Conservation (phyloP, 1,284 basidiomycete species). For the Naganishia sp. region DNA sequence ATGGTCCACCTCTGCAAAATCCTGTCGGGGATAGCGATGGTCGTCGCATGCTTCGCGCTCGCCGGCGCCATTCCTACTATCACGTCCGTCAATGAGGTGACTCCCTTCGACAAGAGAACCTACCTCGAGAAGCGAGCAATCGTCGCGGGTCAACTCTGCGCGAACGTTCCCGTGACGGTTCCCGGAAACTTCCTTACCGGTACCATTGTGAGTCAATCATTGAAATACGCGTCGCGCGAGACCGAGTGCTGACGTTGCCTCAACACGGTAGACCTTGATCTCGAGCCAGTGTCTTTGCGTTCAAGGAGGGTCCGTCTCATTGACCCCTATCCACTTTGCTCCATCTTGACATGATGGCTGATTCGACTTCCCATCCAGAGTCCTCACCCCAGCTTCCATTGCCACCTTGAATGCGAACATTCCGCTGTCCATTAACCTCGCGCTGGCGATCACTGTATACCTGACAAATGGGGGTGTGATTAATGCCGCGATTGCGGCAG, state of each 20-base stretch:
- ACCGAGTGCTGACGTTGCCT: not conserved
- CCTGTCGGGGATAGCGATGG: not conserved
- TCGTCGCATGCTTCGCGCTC: not conserved
- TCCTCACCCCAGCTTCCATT: constrained; percentile 6
- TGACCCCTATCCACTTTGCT: not conserved
- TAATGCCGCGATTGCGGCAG: not conserved
- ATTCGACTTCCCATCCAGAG: not conserved
- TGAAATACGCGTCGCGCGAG: not conserved
- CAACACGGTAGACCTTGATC: constrained; percentile 2
- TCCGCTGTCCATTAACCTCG: constrained; percentile 1
- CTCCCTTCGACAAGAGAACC: constrained; percentile 12
- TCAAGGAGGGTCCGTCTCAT: constrained; percentile 3
- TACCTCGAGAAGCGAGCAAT: constrained; percentile 15
- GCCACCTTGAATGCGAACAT: constrained; percentile 1
- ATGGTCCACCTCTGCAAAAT: constrained; percentile 11
- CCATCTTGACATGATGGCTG: too few species aligned
- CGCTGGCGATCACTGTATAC: not conserved
- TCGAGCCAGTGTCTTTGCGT: constrained; percentile 15
- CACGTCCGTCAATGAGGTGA: not conserved
- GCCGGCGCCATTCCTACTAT: not conserved
- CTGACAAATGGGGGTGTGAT: not conserved
- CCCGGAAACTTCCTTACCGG: constrained; percentile 5
- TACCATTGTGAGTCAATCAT: not conserved
- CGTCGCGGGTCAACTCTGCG: constrained; percentile 4
- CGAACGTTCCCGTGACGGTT: constrained; percentile 1